A percentile compares a stretch with the other conserved stretches of the same genome.
Conservation (phyloP, 495 filamentous ascomycete species). For the Penicillium taxi region DNA sequence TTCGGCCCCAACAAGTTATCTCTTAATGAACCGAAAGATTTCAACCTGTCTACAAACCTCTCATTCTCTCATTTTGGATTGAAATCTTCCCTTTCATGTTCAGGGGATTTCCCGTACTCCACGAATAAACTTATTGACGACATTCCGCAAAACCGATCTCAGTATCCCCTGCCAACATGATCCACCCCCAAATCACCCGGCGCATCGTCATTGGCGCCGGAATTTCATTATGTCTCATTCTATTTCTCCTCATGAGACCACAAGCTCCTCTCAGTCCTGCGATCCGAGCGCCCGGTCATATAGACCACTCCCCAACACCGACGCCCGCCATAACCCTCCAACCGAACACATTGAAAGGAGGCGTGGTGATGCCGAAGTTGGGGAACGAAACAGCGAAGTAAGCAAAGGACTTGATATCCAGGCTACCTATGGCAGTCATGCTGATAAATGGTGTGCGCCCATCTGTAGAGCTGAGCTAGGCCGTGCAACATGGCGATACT, state of each 20-base stretch:
- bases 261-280: slow-evolving; percentile 36
- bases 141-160: too few relatives aligned
- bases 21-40: too few relatives aligned
- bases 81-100: too few relatives aligned
- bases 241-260: slow-evolving; percentile 35
- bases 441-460: slow-evolving; percentile 1
- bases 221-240: slow-evolving; percentile 29
- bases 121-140: too few relatives aligned
- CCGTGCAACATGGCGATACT: slow-evolving; percentile 80
- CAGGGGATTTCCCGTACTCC: too few relatives aligned
- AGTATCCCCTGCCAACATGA: too few relatives aligned
- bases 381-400: slow-evolving; percentile 80
- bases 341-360: slow-evolving; percentile 56
- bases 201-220: slow-evolving; percentile 31
- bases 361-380: slow-evolving; percentile 77
- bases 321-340: slow-evolving; percentile 18
- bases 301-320: slow-evolving; percentile 22
- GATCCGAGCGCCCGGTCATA: slow-evolving; percentile 36
- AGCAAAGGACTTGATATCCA: slow-evolving; percentile 1
- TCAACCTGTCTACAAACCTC: too few relatives aligned
- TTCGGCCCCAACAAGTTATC: too few relatives aligned
- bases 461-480: slow-evolving; percentile 70
- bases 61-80: too few relatives aligned
- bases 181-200: slow-evolving; percentile 36
- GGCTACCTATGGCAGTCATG: neutral